Evolutionary conservation across 2,329 filamentous ascomycete genomes (phyloP).

Genomic region (Verticillium albo-atrum): DNA sequence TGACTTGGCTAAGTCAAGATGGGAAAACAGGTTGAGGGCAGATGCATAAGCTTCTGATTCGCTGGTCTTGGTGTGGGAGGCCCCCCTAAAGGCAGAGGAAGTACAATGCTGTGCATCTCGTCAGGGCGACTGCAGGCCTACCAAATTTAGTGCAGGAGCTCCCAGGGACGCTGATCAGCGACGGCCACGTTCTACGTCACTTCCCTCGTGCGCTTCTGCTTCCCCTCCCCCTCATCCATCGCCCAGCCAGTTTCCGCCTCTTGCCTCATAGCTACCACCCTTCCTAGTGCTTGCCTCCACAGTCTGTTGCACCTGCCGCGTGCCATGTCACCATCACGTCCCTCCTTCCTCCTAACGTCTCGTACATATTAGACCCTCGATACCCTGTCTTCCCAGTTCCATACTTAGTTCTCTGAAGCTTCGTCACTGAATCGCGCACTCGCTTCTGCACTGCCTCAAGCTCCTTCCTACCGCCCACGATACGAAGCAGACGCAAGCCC

Average conservation of each 20-base stretch:
- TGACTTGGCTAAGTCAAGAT: neutral
- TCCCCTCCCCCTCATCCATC: neutral
- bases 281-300: neutral
- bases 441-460: neutral
- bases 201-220: neutral
- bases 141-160: neutral
- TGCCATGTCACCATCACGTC: constrained; percentile 1
- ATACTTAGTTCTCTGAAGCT: neutral
- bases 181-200: neutral
- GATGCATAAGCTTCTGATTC: neutral
- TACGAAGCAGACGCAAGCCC: neutral
- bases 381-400: neutral
- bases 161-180: neutral
- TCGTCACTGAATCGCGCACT: neutral
- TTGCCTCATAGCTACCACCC: neutral
- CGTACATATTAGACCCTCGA: neutral
- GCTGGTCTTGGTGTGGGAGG: neutral
- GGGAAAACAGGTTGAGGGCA: neutral
- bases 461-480: neutral
- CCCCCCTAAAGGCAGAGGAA: no score
- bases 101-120: neutral
- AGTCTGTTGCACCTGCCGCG: neutral
- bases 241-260: neutral
- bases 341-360: neutral
- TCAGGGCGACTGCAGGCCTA: neutral